Evolutionary conservation across 129 eudicot species (phyloP).

Genomic region (Lonicera japonica): DNA sequence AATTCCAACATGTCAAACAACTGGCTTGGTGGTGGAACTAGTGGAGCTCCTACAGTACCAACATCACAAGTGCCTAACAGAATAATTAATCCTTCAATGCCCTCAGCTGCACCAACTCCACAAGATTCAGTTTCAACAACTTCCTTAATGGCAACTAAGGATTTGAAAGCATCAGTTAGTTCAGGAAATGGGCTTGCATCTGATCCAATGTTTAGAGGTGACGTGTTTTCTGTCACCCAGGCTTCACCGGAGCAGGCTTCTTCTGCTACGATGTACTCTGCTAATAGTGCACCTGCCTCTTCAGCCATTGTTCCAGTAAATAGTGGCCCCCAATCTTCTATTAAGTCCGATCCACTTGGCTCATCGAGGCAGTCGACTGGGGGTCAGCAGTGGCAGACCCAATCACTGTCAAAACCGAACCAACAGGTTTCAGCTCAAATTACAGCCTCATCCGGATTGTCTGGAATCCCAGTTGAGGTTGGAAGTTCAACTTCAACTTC

Average conservation of each 20-base stretch:
- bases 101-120: slow-evolving; percentile 27
- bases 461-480: slow-evolving; percentile 40
- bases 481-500: slow-evolving; percentile 38
- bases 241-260: slow-evolving; percentile 40
- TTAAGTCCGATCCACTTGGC: slow-evolving; percentile 60
- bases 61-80: slow-evolving; percentile 29
- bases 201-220: slow-evolving; percentile 63
- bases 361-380: slow-evolving; percentile 53
- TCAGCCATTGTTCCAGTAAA: slow-evolving; percentile 36
- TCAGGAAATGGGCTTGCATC: slow-evolving; percentile 51
- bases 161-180: slow-evolving; percentile 25
- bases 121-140: slow-evolving; percentile 29
- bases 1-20: slow-evolving; percentile 29
- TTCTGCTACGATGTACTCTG: slow-evolving; percentile 31
- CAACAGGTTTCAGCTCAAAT: slow-evolving; percentile 57
- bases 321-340: slow-evolving; percentile 38
- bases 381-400: slow-evolving; percentile 37
- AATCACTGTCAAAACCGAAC: slow-evolving; percentile 36
- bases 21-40: slow-evolving; percentile 39
- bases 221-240: slow-evolving; percentile 60
- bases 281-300: slow-evolving; percentile 28
- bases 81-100: slow-evolving; percentile 30
- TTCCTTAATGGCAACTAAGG: slow-evolving; percentile 28
- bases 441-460: slow-evolving; percentile 26
- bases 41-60: slow-evolving; percentile 26